Evolutionary conservation across 2,329 filamentous ascomycete genomes (phyloP).

Genomic region (Xylaria sp.): DNA sequence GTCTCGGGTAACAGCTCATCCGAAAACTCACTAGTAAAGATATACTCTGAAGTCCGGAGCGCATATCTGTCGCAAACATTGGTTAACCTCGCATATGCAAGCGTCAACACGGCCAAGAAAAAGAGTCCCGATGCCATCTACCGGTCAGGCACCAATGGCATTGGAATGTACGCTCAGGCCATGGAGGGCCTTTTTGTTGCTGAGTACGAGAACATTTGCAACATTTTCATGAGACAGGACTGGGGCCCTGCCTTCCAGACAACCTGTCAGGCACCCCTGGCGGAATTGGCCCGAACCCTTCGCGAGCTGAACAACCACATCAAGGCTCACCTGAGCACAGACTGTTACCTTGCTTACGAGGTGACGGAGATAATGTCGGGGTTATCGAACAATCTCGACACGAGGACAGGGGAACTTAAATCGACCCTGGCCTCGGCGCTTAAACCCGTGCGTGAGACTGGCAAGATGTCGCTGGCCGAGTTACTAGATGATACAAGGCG

Average conservation of each 20-base stretch:
- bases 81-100: slow-evolving; percentile 87
- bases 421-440: slow-evolving; percentile 82
- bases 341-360: slow-evolving; percentile 95
- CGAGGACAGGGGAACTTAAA: slow-evolving; percentile 86
- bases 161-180: slow-evolving; percentile 86
- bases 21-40: slow-evolving; percentile 78
- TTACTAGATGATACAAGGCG: slow-evolving; percentile 85
- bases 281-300: slow-evolving; percentile 85
- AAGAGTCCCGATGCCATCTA: slow-evolving; percentile 86
- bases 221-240: slow-evolving; percentile 85
- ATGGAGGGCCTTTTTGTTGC: slow-evolving; percentile 88
- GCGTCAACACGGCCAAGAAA: slow-evolving; percentile 83
- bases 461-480: slow-evolving; percentile 84
- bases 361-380: slow-evolving; percentile 89
- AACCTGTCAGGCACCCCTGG: slow-evolving; percentile 80
- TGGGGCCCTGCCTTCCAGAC: slow-evolving; percentile 82
- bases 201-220: slow-evolving; percentile 91
- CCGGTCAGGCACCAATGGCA: slow-evolving; percentile 87
- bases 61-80: slow-evolving; percentile 86
- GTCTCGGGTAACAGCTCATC: slow-evolving; percentile 70
- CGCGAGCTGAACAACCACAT: slow-evolving; percentile 91
- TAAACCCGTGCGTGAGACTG: slow-evolving; percentile 90
- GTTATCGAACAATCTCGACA: slow-evolving; percentile 81
- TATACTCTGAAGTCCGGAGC: slow-evolving; percentile 87
- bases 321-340: slow-evolving; percentile 83